A percentile compares a stretch with the other conserved stretches of the same genome.
phyloP scores from a whole-genome alignment of 345 rosid species.

The Euphorbia pulcherrima region DNA sequence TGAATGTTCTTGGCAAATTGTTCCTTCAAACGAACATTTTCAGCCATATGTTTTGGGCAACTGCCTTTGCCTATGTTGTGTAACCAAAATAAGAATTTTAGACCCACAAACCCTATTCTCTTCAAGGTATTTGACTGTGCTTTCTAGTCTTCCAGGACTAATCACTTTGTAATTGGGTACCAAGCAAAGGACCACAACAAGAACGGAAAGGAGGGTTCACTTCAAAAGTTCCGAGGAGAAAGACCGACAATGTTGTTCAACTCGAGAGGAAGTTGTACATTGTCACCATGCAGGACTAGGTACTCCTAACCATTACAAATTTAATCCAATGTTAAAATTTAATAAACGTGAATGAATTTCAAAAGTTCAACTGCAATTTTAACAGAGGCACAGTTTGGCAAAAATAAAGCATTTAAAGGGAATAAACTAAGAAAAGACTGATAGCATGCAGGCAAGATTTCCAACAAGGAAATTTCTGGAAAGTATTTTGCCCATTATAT shows the following conservation, averaged over 20 bases:
- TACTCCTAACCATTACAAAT: not conserved
- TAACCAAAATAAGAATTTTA: not conserved
- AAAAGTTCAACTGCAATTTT: not conserved
- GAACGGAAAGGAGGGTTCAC: conserved; percentile 1
- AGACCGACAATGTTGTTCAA: not conserved
- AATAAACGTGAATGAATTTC: not conserved
- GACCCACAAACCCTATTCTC: not conserved
- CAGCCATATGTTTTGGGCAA: not conserved
- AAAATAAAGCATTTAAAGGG: not conserved
- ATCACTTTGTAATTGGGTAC: not conserved
- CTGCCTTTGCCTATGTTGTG: not conserved
- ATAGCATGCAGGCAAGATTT: not conserved
- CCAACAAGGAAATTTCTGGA: not conserved
- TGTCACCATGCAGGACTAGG: not conserved
- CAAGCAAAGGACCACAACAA: not conserved
- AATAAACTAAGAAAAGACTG: conserved; percentile 2
- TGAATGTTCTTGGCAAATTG: not conserved
- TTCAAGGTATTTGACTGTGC: not conserved
- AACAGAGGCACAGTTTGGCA: not conserved
- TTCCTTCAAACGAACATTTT: no score
- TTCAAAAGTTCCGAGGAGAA: not conserved
- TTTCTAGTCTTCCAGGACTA: not conserved
- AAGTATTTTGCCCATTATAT: not conserved
- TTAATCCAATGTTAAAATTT: not conserved
- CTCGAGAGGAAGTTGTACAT: not conserved